Conservation (phyloP, 192 early-diverging fungal genomes). For the Backusella mclennaniae region DNA sequence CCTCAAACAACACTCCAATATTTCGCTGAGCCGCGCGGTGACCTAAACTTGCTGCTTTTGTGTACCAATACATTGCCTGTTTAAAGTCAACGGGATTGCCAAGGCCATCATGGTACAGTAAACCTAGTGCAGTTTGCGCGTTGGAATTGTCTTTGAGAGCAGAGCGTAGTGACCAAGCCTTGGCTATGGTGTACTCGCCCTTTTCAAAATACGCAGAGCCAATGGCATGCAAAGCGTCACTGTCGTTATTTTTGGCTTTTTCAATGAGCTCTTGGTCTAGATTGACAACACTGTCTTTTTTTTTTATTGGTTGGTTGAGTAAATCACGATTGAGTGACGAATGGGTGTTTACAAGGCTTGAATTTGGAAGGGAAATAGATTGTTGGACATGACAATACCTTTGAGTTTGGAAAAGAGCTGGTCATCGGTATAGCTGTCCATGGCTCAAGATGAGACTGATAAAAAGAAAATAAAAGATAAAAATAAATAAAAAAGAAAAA, state of each 20-base stretch:
- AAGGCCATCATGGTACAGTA: not conserved
- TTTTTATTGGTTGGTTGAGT: not conserved
- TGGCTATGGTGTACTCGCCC: not conserved
- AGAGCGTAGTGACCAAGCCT: not conserved
- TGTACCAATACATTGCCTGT: not conserved
- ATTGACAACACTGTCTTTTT: not conserved
- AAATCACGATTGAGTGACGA: not conserved
- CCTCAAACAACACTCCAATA: not conserved
- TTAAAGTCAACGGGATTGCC: not conserved
- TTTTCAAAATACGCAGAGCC: not conserved
- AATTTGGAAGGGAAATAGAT: not conserved
- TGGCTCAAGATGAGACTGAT: not conserved
- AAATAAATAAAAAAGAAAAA: not conserved
- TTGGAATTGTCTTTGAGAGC: not conserved
- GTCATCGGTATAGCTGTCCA: not conserved
- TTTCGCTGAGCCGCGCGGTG: not conserved
- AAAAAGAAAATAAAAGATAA: too few species aligned
- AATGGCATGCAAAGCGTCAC: not conserved
- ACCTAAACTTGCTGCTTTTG: not conserved
- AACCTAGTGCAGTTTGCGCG: not conserved
- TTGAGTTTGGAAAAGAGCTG: not conserved
- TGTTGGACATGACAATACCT: not conserved
- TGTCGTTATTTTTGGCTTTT: not conserved
- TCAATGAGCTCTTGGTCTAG: not conserved
- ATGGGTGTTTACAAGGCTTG: not conserved